Evolutionary conservation across 441 rosid genomes (phyloP), one percentile per base, ranked within the genome.

Genomic region (Gossypium lobatum): DNA sequence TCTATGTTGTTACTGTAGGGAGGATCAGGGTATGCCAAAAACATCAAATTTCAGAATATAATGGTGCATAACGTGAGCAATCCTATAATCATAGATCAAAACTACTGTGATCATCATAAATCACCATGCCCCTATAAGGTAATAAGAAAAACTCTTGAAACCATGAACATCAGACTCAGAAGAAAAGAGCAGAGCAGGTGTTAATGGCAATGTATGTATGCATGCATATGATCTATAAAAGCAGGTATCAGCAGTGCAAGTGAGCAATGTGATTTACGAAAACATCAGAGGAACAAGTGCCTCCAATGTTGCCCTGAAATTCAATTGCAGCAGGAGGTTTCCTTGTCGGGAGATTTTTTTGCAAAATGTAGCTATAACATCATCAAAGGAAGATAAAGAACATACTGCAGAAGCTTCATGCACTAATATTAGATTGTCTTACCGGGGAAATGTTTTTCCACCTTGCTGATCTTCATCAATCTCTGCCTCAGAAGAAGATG

Each of bases 1-100:
- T 54, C 59, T 54, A 54, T 54, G 3, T 54, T 58, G 16, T 59
- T 54, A 20, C 62, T 75, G 28, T 67, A 89, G 94, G 94, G 92
- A 68, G 95, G 95, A 4, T 88, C 88, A 3, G 95, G 95, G 5
- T 88, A 82, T 64, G 95, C 90, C 1, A 85, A 67, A 54, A 83
- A 84, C 78, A 86, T 89, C 62, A 52, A 67, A 18, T 89, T 88
- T 37, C 80, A 82, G 60, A 84, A 88, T 34, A 55, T 89, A 1
- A 39, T 25, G 3, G 84, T 89, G 92, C 17, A 23, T 17, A 85
- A 89, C 57, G 95, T 88, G 64, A 75, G 60, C 59, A 88, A 89
- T 46, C 95, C 92, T 0, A 88, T 89, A 68, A 85, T 89, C 61
- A 82, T 89, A 5, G 80, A 88, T 73, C 95, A 89, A 79, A 78